Evolutionary conservation across 2,329 filamentous ascomycete genomes (phyloP).

Genomic region (Trematosphaeria pertusa): DNA sequence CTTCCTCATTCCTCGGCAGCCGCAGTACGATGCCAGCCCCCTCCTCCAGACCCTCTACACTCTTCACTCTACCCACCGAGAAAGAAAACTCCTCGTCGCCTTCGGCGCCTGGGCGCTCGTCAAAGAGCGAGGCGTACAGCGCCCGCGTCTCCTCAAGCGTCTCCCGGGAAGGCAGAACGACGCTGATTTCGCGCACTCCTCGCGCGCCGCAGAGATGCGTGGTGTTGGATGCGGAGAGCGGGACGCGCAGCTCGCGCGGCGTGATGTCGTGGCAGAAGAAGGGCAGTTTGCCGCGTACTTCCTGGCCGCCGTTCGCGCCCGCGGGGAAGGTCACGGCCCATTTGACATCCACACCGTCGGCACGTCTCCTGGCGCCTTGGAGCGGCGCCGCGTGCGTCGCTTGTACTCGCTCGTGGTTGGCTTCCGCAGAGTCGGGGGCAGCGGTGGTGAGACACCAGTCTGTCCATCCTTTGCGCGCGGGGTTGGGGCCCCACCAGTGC

Average conservation of each 20-base stretch:
- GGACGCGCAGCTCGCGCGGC: constrained; percentile 62
- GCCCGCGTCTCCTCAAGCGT: constrained; percentile 20
- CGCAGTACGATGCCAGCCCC: constrained; percentile 29
- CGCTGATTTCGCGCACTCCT: constrained; percentile 49
- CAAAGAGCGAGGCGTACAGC: constrained; percentile 25
- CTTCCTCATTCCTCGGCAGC: constrained; percentile 26
- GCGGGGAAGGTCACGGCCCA: constrained; percentile 65
- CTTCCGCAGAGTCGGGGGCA: constrained; percentile 5
- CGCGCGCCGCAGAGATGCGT: constrained; percentile 60
- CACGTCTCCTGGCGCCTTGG: constrained; percentile 61
- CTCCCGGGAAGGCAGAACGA: constrained; percentile 29
- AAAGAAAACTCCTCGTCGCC: constrained; percentile 21
- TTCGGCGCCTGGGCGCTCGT: constrained; percentile 4
- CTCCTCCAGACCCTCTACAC: constrained; percentile 15
- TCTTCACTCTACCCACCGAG: constrained; percentile 20
- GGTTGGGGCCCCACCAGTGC: constrained; percentile 66
- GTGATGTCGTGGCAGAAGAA: constrained; percentile 70
- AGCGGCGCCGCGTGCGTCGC: constrained; percentile 58
- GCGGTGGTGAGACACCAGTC: constrained; percentile 58
- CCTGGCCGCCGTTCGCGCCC: constrained; percentile 44
- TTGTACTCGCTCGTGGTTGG: constrained; percentile 19
- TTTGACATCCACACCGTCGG: constrained; percentile 63
- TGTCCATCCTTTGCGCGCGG: constrained; percentile 64
- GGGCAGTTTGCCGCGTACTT: constrained; percentile 59
- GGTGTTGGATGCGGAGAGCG: constrained; percentile 48